Conservation (phyloP, 768 basidiomycete species). For the Lactarius vividus region DNA sequence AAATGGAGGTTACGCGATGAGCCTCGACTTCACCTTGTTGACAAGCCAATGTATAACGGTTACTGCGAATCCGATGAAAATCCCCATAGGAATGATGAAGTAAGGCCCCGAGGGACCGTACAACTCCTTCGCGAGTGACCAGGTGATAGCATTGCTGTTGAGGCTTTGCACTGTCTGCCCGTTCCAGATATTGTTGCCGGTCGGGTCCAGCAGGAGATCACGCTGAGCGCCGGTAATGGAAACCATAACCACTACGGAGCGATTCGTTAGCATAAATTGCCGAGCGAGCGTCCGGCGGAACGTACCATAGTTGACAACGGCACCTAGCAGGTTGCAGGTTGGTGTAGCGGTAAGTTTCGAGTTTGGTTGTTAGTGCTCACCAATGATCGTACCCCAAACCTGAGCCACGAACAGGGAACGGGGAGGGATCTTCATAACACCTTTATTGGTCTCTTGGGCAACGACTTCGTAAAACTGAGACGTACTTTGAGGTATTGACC, state of each 20-base stretch:
- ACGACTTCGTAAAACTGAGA: neutral
- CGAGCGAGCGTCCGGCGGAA: neutral
- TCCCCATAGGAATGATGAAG: slow-evolving; percentile 51
- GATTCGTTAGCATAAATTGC: slow-evolving; percentile 29
- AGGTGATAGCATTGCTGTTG: slow-evolving; percentile 60
- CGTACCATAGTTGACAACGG: slow-evolving; percentile 39
- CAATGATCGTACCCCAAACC: slow-evolving; percentile 63
- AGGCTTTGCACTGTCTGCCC: slow-evolving; percentile 42
- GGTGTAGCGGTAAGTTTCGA: neutral
- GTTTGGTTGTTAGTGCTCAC: slow-evolving; percentile 21
- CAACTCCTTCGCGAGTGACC: slow-evolving; percentile 59
- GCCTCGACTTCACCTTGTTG: slow-evolving; percentile 39
- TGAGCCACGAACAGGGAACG: slow-evolving; percentile 65
- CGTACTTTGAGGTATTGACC: slow-evolving; percentile 42
- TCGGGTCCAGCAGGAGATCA: slow-evolving; percentile 48
- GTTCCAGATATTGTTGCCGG: slow-evolving; percentile 59
- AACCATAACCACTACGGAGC: slow-evolving; percentile 51
- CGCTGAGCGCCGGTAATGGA: slow-evolving; percentile 53
- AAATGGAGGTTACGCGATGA: neutral
- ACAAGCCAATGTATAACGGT: slow-evolving; percentile 55
- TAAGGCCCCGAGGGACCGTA: slow-evolving; percentile 56
- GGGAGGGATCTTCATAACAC: slow-evolving; percentile 55
- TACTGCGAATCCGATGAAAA: slow-evolving; percentile 54
- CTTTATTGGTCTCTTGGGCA: neutral
- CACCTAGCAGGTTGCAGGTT: slow-evolving; percentile 25